Percentiles rank a stretch among this genome's conserved stretches.
phyloP scores from a whole-genome alignment of 2,329 filamentous ascomycete genomes.

The Trichoderma sp. region DNA sequence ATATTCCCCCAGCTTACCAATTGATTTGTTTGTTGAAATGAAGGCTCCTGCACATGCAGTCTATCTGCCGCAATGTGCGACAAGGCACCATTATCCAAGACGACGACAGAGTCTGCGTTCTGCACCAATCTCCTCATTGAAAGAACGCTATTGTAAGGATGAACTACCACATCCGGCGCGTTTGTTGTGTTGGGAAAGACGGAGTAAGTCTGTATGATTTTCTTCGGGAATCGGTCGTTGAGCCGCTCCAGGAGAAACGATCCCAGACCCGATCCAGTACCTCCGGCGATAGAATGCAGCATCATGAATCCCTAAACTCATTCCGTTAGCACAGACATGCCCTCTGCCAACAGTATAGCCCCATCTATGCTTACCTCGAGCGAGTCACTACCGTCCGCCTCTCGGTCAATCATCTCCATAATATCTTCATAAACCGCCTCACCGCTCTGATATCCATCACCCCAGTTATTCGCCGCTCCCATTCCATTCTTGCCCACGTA shows the following conservation, averaged over 20 bases:
- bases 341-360: no score
- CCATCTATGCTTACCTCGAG: conserved; percentile 80
- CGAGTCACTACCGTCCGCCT: conserved; percentile 96
- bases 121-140: conserved; percentile 89
- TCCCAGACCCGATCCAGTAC: conserved; percentile 92
- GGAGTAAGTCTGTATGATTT: conserved; percentile 98
- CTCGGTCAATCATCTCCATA: conserved; percentile 98
- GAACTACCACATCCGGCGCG: conserved; percentile 87
- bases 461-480: conserved; percentile 98
- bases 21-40: conserved; percentile 97
- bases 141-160: conserved; percentile 96
- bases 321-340: background rate
- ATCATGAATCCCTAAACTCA: conserved; percentile 87
- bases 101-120: conserved; percentile 96
- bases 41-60: conserved; percentile 91
- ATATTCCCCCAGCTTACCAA: conserved; percentile 55
- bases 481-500: conserved; percentile 92
- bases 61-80: conserved; percentile 92
- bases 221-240: conserved; percentile 97
- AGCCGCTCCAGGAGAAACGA: conserved; percentile 93
- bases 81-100: conserved; percentile 92
- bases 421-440: conserved; percentile 94
- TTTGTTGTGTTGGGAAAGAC: conserved; percentile 95
- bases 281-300: conserved; percentile 95
- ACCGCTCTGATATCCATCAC: conserved; percentile 90